These are phyloP conservation scores for Cyberlindnera xishuangbannaensis DNA, from an alignment of 805 yeast genomes.

Conservation along the genomic window DNA sequence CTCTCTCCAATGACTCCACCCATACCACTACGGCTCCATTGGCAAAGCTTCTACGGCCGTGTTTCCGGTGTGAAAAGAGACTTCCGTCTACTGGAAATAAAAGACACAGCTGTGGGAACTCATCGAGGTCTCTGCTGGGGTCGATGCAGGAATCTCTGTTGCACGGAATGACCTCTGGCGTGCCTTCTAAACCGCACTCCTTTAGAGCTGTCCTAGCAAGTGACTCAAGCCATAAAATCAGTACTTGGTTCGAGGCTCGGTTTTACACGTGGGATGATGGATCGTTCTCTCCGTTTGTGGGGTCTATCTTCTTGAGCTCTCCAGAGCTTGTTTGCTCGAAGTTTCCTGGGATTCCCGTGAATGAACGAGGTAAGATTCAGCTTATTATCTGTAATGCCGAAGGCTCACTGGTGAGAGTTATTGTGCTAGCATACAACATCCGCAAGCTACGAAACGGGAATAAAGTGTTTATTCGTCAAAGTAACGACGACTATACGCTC, in stretches of 20 bases:
- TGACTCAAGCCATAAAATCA: constrained; percentile 3
- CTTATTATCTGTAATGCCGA: constrained; percentile 28
- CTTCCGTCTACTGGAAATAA: neutral
- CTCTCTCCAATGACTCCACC: constrained; percentile 6
- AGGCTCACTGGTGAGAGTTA: constrained; percentile 21
- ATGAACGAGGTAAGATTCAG: constrained; percentile 25
- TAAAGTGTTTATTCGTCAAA: constrained; percentile 24
- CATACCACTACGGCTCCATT: neutral
- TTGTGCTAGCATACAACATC: constrained; percentile 26
- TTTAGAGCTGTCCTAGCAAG: constrained; percentile 24
- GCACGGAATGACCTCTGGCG: constrained; percentile 19
- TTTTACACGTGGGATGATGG: constrained; percentile 21
- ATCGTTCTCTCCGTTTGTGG: constrained; percentile 27
- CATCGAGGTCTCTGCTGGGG: constrained; percentile 9
- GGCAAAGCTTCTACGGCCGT: constrained; percentile 1
- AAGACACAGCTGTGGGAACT: neutral
- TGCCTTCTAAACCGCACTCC: constrained; percentile 17
- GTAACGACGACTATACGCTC: constrained; percentile 18
- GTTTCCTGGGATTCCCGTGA: constrained; percentile 24
- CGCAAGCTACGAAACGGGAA: constrained; percentile 18
- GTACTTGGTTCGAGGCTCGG: constrained; percentile 23
- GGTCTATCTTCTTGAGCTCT: constrained; percentile 25
- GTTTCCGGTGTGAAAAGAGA: constrained; percentile 8
- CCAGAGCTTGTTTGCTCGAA: neutral
- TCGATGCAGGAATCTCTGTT: constrained; percentile 22